These are phyloP conservation scores for Mycena chlorophos DNA, from an alignment of 768 basidiomycete genomes.

Conservation along the genomic window DNA sequence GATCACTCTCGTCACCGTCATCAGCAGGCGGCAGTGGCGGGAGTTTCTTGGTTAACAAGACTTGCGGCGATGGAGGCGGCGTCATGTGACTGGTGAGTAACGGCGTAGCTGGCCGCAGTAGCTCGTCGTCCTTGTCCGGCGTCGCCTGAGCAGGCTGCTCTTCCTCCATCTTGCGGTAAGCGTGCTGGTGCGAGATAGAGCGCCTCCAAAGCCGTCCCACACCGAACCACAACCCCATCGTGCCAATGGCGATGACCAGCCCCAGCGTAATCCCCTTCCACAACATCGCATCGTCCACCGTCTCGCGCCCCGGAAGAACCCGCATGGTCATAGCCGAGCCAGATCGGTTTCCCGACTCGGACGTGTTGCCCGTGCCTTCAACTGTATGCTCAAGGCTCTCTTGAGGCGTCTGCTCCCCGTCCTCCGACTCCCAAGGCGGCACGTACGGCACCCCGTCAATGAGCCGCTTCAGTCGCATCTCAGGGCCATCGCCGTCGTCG, in stretches of 20 bases:
- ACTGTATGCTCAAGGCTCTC: conserved; percentile 15
- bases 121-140: neutral
- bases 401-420: conserved; percentile 8
- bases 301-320: neutral
- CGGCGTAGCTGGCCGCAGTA: neutral
- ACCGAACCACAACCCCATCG: conserved; percentile 35
- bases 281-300: conserved; percentile 2
- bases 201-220: conserved; percentile 23
- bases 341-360: neutral
- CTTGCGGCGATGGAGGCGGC: conserved; percentile 10
- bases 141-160: neutral
- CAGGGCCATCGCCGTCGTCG: conserved; percentile 44
- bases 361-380: conserved; percentile 13
- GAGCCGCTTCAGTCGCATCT: conserved; percentile 48
- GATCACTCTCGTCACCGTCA: conserved; percentile 62
- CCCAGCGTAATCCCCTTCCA: conserved; percentile 30
- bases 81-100: neutral
- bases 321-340: neutral
- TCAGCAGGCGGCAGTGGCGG: conserved; percentile 29
- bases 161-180: neutral
- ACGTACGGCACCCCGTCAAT: conserved; percentile 58
- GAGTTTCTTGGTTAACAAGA: conserved; percentile 9
- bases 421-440: conserved; percentile 27
- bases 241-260: conserved; percentile 24
- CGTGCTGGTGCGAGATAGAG: neutral